Evolutionary conservation across 371 early-diverging fungal species (phyloP).

Genomic region (Haplosporangium sp.): DNA sequence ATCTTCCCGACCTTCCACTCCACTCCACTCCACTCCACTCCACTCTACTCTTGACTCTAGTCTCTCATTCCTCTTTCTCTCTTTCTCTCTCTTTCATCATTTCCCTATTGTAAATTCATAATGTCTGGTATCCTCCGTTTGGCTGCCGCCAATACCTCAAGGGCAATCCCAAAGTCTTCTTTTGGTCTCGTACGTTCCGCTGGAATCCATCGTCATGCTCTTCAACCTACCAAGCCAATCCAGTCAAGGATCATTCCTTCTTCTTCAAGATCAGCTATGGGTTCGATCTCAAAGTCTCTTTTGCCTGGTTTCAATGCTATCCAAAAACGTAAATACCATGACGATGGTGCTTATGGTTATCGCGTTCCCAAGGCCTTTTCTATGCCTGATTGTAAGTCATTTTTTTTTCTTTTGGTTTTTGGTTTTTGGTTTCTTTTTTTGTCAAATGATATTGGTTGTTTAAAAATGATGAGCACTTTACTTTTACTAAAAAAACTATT

Average conservation of each 20-base stretch:
- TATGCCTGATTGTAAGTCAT: slow-evolving; percentile 79
- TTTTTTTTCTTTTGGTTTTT: not conserved
- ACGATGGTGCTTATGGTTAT: slow-evolving; percentile 88
- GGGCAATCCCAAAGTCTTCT: slow-evolving; percentile 30
- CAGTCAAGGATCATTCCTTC: slow-evolving; percentile 14
- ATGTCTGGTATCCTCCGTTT: slow-evolving; percentile 53
- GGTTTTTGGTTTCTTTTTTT: too few species aligned
- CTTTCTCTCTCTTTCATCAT: not conserved
- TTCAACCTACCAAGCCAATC: slow-evolving; percentile 21
- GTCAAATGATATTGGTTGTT: too few species aligned
- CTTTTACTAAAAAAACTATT: too few species aligned
- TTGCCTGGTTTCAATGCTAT: slow-evolving; percentile 26
- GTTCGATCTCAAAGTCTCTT: slow-evolving; percentile 10
- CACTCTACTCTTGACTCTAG: slow-evolving; percentile 2
- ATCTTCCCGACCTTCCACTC: slow-evolving; percentile 2
- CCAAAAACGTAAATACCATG: slow-evolving; percentile 68
- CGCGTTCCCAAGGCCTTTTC: slow-evolving; percentile 75
- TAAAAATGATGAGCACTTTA: too few species aligned
- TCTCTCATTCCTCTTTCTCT: slow-evolving; percentile 3
- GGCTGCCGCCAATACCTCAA: slow-evolving; percentile 38
- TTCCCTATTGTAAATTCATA: slow-evolving; percentile 11
- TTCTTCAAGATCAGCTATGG: slow-evolving; percentile 20
- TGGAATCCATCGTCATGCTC: slow-evolving; percentile 43
- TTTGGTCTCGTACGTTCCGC: slow-evolving; percentile 32
- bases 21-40: not conserved